Percentiles rank a stretch among this genome's conserved stretches.
phyloP scores from a whole-genome alignment of 1,284 basidiomycete genomes.

The Boletus semigastroideus region DNA sequence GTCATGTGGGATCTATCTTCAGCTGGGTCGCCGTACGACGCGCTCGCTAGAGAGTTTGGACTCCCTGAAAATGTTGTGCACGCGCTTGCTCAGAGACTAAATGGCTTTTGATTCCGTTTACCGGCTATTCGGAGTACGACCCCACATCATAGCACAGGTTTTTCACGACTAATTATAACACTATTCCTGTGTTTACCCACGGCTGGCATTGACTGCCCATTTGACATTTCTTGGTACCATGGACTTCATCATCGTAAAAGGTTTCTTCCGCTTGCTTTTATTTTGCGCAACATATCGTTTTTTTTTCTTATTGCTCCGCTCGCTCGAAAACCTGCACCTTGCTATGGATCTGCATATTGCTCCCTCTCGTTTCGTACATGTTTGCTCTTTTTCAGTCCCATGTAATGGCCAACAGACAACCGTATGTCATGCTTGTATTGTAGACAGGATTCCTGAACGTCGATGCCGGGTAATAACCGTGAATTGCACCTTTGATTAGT shows the following conservation, averaged over 20 bases:
- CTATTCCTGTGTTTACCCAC: neutral
- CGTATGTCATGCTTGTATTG: slow-evolving; percentile 27
- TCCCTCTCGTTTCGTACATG: slow-evolving; percentile 16
- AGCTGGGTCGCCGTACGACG: slow-evolving; percentile 37
- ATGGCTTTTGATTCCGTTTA: slow-evolving; percentile 12
- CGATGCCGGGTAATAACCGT: neutral
- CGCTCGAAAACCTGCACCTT: slow-evolving; percentile 12
- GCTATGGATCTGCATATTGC: slow-evolving; percentile 30
- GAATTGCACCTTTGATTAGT: neutral
- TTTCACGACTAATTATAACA: slow-evolving; percentile 24
- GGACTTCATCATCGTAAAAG: slow-evolving; percentile 20
- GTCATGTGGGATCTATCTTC: slow-evolving; percentile 20
- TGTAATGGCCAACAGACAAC: slow-evolving; percentile 23
- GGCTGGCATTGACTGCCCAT: slow-evolving; percentile 31
- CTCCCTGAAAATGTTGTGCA: slow-evolving; percentile 67
- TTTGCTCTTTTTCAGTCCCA: slow-evolving; percentile 3
- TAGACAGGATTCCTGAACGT: slow-evolving; percentile 19
- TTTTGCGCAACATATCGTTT: slow-evolving; percentile 16
- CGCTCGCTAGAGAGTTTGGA: slow-evolving; percentile 70
- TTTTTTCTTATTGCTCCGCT: slow-evolving; percentile 21
- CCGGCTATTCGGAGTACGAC: neutral
- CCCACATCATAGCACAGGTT: slow-evolving; percentile 1
- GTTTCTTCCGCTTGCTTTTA: slow-evolving; percentile 9
- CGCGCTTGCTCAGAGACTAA: slow-evolving; percentile 62
- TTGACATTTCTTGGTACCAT: slow-evolving; percentile 25